Evolutionary conservation across 2,329 filamentous ascomycete genomes (phyloP), one percentile per base, ranked within the genome.

Genomic region (Botrytis sinoallii): DNA sequence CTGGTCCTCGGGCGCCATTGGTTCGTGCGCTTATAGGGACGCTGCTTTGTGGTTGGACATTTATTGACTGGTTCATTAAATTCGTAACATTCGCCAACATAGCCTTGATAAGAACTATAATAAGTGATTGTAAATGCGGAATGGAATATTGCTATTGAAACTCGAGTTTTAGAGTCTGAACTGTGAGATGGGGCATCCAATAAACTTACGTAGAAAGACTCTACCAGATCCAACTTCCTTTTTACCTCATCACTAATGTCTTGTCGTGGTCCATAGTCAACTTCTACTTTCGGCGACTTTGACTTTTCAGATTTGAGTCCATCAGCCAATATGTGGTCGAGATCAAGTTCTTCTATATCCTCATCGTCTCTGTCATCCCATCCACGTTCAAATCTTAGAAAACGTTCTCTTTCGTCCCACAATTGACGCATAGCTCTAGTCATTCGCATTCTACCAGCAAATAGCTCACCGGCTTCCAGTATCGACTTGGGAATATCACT

Each of bases 401-500:
- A 99, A 42, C 89, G 89, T 79, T 98, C 95, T 66, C 96, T 89
- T 81, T 97, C 95, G 77, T 97, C 92, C 95, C 96, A 99, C 22
- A 99, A 85, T 83, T 99, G 96, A 72, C 93, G 90, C 83, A 97
- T 95, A 8, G 93, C 93, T 75, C 96, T 88, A 0, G 94, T 97
- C 88, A 97, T 97, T 77, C 95, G 89, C 82, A 98, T 96, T 70
- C 96, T 89, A 74, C 89, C 92, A 0, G 95, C 93, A 82, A 99
- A 99, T 1, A 99, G 85, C 80, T 96, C 92, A 12, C 96, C 96
- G 10, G 96, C 96, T 83, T 99, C 96, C 25, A 98, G 88, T 74
- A 99, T 98, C 1, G 95, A 98, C 12, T 93, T 91, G 14, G 96
- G 96, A 18, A 99, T 92, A 80, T 97, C 94, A 76, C 93, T 93